phyloP scores from a whole-genome alignment of 2,329 filamentous ascomycete species.

The Didymella exigua region DNA sequence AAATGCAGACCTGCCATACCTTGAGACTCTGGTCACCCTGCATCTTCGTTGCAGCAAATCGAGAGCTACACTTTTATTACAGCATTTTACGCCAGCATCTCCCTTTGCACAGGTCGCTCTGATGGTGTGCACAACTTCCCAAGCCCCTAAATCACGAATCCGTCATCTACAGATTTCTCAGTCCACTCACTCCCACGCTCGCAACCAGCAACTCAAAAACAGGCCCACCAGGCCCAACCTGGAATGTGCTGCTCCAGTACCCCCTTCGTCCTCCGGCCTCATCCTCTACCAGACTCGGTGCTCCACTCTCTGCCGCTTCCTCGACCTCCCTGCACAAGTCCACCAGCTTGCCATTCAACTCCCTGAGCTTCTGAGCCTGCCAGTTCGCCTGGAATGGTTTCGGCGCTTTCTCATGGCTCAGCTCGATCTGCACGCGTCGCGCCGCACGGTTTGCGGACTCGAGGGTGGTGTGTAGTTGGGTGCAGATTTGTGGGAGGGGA shows the following conservation, averaged over 20 bases:
- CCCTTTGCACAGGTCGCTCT: too few relatives aligned
- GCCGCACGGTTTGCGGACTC: slow-evolving; percentile 37
- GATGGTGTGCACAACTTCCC: too few relatives aligned
- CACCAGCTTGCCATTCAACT: slow-evolving; percentile 22
- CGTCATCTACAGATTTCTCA: slow-evolving; percentile 30
- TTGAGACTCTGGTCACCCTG: not conserved
- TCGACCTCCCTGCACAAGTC: slow-evolving; percentile 5
- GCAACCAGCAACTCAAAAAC: slow-evolving; percentile 34
- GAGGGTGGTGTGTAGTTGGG: slow-evolving; percentile 32
- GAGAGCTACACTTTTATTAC: too few relatives aligned
- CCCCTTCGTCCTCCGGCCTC: slow-evolving; percentile 10
- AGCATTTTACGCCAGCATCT: too few relatives aligned
- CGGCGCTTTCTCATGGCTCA: slow-evolving; percentile 28
- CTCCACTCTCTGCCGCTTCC: not conserved
- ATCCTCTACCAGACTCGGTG: not conserved
- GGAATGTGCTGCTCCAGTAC: slow-evolving; percentile 34
- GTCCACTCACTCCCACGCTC: slow-evolving; percentile 29
- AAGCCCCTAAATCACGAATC: not conserved
- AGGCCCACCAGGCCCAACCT: slow-evolving; percentile 23
- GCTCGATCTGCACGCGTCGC: slow-evolving; percentile 29
- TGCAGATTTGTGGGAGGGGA: slow-evolving; percentile 10
- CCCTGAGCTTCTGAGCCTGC: slow-evolving; percentile 21
- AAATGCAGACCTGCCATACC: too few relatives aligned
- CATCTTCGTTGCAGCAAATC: too few relatives aligned
- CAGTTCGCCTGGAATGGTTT: slow-evolving; percentile 13